Percentiles rank a stretch among this genome's conserved stretches.
Conservation (phyloP, 768 basidiomycete genomes). For the Amylocystis lapponica region DNA sequence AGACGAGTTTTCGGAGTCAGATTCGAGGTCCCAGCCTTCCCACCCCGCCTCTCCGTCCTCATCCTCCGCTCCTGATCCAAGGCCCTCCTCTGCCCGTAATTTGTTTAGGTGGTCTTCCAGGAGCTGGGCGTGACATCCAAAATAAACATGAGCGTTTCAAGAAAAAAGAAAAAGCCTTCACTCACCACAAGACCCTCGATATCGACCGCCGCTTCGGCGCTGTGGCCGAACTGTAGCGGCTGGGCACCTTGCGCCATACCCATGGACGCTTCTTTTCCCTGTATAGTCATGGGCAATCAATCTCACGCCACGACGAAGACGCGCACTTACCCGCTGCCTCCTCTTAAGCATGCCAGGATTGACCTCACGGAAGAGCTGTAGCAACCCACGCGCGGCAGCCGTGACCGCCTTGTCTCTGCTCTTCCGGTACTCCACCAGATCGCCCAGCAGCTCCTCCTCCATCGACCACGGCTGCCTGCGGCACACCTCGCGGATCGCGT, state of each 20-base stretch:
- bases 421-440: conserved; percentile 92
- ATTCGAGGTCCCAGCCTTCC: conserved; percentile 87
- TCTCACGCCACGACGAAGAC: not conserved
- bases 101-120: conserved; percentile 82
- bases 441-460: conserved; percentile 89
- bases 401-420: conserved; percentile 92
- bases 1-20: conserved; percentile 53
- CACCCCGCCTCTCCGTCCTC: conserved; percentile 69
- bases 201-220: conserved; percentile 64
- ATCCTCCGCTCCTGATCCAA: conserved; percentile 41
- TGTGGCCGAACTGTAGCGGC: conserved; percentile 80
- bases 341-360: conserved; percentile 90
- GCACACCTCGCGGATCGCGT: conserved; percentile 93
- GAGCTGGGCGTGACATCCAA: conserved; percentile 41
- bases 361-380: conserved; percentile 92
- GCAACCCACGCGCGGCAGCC: conserved; percentile 79
- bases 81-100: conserved; percentile 56
- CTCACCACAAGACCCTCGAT: conserved; percentile 87
- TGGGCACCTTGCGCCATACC: conserved; percentile 55
- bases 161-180: too few relatives aligned
- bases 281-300: conserved; percentile 9
- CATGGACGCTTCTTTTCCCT: conserved; percentile 92
- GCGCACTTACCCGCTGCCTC: conserved; percentile 65
- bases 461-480: conserved; percentile 93
- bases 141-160: not conserved